phyloP scores from a whole-genome alignment of 768 basidiomycete species.

The Ramaria sp. region DNA sequence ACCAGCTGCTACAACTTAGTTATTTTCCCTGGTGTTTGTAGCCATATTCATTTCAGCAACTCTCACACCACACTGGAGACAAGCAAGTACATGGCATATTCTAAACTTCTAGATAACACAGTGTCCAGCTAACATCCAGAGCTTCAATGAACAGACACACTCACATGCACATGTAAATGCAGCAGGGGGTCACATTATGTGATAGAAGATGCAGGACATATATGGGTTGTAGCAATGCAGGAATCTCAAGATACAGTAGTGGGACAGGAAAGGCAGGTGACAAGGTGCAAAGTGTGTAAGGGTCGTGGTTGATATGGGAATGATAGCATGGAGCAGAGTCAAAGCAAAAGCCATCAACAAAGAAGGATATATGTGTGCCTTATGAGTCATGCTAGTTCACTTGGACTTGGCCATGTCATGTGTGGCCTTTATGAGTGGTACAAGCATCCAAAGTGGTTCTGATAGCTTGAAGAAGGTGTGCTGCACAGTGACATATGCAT shows the following conservation, averaged over 20 bases:
- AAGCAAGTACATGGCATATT: background rate
- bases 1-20: too few species aligned
- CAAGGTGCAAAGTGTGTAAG: background rate
- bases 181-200: background rate
- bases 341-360: too few species aligned
- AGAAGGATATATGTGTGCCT: background rate
- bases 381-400: background rate
- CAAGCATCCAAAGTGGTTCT: too few species aligned
- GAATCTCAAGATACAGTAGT: background rate
- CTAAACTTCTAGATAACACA: background rate
- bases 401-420: slow-evolving; percentile 63
- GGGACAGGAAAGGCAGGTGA: background rate
- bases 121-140: background rate
- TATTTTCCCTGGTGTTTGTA: too few species aligned
- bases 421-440: slow-evolving; percentile 88
- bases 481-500: slow-evolving; percentile 23
- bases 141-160: background rate
- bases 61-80: too few species aligned
- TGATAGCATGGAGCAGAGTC: too few species aligned
- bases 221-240: background rate
- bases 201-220: background rate
- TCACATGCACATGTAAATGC: background rate
- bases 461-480: too few species aligned
- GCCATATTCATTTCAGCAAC: too few species aligned
- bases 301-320: background rate